Base-by-base conservation (phyloP, 2,329 filamentous ascomycete species). In the Clathrospora elynae region DNA sequence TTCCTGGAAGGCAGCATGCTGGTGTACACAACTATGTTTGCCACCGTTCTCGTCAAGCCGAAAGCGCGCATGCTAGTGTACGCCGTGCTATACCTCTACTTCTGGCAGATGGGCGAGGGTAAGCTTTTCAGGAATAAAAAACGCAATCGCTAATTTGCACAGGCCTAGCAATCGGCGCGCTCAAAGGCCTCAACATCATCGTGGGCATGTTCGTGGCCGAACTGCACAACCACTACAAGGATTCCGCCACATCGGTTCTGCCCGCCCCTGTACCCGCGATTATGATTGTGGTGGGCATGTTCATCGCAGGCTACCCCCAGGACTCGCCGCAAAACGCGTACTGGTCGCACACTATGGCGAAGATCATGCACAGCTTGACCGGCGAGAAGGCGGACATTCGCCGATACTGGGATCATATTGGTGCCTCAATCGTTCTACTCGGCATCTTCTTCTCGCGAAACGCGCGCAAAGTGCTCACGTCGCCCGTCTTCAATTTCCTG, bases 201-300 rank as follows among this genome's bases (percentile, higher is more conserved):
- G 78, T 78, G 45, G 83, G 83, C 48, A 81, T 81, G 56, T 79
- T 85, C 58, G 72, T 86, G 19, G 78, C 80, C 20, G 82, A 85
- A 55, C 57, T 84, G 24, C 78, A 81, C 47, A 78, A 80, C 60
- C 68, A 75, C 52, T 72, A 73, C 28, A 67, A 73, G 1, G 75
- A 78, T 51, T 73, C 72, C 35, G 73, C 78, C 13, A 78, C 75
- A 51, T 71, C 77, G 7, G 55, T 71, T 32, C 71, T 72, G 19
- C 74, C 74, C 19, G 71, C 76, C n/a, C 74, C 74, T 14, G 61
- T 84, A 8, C 76, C 79, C 11, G 71, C 72, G 25, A 47, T 78
- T 5, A 71, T 82, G 53, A 71, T 82, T 22, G 35, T 78, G 5
- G 46, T 78, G 3, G 81, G 82, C 35, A 72, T 84, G 37, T 75